Conservation (phyloP, 1,284 basidiomycete genomes). For the Sporisorium reilianum region DNA sequence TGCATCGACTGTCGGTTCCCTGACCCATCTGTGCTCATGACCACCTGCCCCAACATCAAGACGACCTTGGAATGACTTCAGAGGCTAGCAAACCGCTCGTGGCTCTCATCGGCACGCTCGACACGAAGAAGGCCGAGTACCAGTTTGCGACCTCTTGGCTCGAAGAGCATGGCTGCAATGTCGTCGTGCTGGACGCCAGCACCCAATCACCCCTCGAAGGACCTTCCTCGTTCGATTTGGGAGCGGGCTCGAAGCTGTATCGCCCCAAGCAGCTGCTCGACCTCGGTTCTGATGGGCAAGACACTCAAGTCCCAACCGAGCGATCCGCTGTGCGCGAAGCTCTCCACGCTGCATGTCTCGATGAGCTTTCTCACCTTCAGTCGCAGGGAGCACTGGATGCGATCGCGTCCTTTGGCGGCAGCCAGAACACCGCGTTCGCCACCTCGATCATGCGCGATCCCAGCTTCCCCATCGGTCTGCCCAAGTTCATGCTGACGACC, state of each 20-base stretch:
- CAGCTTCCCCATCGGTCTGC: slow-evolving; percentile 36
- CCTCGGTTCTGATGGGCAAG: background rate
- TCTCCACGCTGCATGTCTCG: slow-evolving; percentile 19
- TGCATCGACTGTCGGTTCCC: background rate
- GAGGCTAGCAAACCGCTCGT: slow-evolving; percentile 17
- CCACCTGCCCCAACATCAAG: background rate
- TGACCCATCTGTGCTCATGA: background rate
- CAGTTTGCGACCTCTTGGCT: slow-evolving; percentile 33
- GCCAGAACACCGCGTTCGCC: slow-evolving; percentile 44
- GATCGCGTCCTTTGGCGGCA: slow-evolving; percentile 43
- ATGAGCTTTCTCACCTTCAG: slow-evolving; percentile 10
- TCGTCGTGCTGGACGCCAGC: slow-evolving; percentile 27
- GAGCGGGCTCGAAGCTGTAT: slow-evolving; percentile 6
- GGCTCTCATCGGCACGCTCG: slow-evolving; percentile 43
- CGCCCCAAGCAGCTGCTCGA: slow-evolving; percentile 23
- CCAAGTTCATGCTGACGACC: slow-evolving; percentile 47
- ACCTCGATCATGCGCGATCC: slow-evolving; percentile 42
- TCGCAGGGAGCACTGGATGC: slow-evolving; percentile 13
- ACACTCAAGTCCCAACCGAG: slow-evolving; percentile 1
- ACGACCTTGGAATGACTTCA: background rate
- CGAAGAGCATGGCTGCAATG: slow-evolving; percentile 24
- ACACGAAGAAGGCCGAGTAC: slow-evolving; percentile 47
- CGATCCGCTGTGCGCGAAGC: slow-evolving; percentile 21
- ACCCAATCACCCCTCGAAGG: slow-evolving; percentile 20
- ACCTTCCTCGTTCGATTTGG: slow-evolving; percentile 19